Evolutionary conservation across 2,329 filamentous ascomycete species (phyloP).

Genomic region (Cryphonectria radicalis): DNA sequence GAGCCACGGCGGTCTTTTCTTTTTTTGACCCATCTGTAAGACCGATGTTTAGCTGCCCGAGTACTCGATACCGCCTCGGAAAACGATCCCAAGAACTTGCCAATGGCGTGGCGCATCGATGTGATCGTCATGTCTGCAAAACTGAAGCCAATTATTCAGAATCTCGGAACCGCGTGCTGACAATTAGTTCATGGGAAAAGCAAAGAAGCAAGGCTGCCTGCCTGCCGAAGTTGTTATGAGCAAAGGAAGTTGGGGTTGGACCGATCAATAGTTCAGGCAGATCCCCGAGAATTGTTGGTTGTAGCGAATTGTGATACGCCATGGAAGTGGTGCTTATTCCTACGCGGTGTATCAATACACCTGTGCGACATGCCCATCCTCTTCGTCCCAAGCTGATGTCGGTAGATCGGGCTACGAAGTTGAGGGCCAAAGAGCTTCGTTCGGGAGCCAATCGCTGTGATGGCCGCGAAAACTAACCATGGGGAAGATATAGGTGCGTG

Average conservation of each 20-base stretch:
- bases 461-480: not conserved
- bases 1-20: not conserved
- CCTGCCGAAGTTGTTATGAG: not conserved
- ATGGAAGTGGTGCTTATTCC: not conserved
- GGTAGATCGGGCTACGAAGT: not conserved
- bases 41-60: not conserved
- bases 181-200: not conserved
- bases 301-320: not conserved
- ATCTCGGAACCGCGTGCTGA: not conserved
- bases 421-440: not conserved
- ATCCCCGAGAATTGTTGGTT: not conserved
- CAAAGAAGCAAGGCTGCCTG: not conserved
- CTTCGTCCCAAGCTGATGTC: not conserved
- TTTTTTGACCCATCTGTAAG: not conserved
- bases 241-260: not conserved
- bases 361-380: not conserved
- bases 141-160: not conserved
- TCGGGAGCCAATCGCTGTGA: not conserved
- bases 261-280: not conserved
- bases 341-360: slow-evolving; percentile 1
- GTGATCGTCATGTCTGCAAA: not conserved
- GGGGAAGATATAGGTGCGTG: not conserved
- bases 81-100: not conserved
- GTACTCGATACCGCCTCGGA: not conserved
- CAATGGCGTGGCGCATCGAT: not conserved